phyloP scores from a whole-genome alignment of 164 flowering plant genomes.

The Echeveria elegans region DNA sequence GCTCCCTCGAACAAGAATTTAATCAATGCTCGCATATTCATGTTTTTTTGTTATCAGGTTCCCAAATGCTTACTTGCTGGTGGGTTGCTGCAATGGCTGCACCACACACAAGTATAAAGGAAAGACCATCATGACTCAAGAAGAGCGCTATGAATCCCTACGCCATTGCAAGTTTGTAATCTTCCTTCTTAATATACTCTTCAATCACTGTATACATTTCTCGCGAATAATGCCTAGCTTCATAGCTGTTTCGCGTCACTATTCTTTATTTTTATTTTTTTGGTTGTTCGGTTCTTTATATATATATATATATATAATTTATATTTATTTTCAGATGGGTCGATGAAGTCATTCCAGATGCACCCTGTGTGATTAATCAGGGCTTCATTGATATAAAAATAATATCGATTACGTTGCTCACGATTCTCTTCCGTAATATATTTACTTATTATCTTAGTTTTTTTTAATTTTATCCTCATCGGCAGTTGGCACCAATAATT shows the following conservation, averaged over 20 bases:
- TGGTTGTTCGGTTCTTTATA: too few species aligned
- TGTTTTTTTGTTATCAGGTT: slow-evolving; percentile 34
- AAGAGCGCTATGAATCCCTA: slow-evolving; percentile 84
- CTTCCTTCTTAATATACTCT: background rate
- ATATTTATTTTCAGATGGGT: slow-evolving; percentile 58
- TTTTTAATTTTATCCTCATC: background rate
- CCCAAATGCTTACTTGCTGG: slow-evolving; percentile 69
- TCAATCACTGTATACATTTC: too few species aligned
- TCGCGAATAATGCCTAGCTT: too few species aligned
- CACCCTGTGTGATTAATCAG: slow-evolving; percentile 52
- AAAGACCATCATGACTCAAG: slow-evolving; percentile 84
- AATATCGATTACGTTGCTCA: slow-evolving; percentile 89
- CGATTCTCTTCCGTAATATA: slow-evolving; percentile 86
- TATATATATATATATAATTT: too few species aligned
- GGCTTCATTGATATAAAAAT: slow-evolving; percentile 90
- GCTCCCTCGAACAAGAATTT: slow-evolving; percentile 49
- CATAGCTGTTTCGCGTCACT: too few species aligned
- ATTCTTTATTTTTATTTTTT: too few species aligned
- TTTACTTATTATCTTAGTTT: too few species aligned
- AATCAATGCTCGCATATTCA: too few species aligned
- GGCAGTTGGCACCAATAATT: too few species aligned
- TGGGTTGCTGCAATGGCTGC: background rate
- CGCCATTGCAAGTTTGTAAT: slow-evolving; percentile 81
- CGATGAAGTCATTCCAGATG: slow-evolving; percentile 99
- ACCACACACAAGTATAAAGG: slow-evolving; percentile 43